phyloP scores from a whole-genome alignment of 2,329 filamentous ascomycete species.

The Pseudogymnoascus sp. region DNA sequence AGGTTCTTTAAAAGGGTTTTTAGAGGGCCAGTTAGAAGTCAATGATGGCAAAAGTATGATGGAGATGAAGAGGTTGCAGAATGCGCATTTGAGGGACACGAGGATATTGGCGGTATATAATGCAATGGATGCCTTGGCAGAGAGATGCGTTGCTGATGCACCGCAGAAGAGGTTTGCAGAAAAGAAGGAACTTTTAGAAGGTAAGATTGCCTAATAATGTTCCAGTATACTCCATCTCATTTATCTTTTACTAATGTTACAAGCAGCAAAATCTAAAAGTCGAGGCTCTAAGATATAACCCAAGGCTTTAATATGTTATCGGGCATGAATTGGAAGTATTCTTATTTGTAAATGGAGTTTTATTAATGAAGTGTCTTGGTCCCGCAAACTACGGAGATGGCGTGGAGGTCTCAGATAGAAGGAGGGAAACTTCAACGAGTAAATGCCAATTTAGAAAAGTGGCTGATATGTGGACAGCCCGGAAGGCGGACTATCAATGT shows the following conservation, averaged over 20 bases:
- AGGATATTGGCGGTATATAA: conserved; percentile 42
- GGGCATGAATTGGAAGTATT: too few relatives aligned
- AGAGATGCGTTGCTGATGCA: conserved; percentile 42
- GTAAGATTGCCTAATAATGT: conserved; percentile 14
- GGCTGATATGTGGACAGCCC: too few relatives aligned
- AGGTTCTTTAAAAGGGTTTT: conserved; percentile 33
- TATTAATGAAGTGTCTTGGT: too few relatives aligned
- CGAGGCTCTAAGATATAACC: conserved; percentile 21
- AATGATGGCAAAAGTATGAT: conserved; percentile 49
- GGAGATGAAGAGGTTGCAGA: conserved; percentile 45
- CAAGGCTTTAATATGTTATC: background rate
- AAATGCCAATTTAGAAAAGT: too few relatives aligned
- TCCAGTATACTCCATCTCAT: background rate
- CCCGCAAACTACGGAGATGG: too few relatives aligned
- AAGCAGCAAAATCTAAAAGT: conserved; percentile 20
- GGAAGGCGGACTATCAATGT: too few relatives aligned
- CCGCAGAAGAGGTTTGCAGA: conserved; percentile 38
- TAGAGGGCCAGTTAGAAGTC: conserved; percentile 36
- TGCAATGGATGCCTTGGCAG: conserved; percentile 40
- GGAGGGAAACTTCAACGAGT: too few relatives aligned
- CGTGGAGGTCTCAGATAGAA: too few relatives aligned
- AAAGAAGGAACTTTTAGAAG: conserved; percentile 32
- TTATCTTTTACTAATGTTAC: conserved; percentile 2
- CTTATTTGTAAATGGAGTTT: too few relatives aligned
- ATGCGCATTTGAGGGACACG: conserved; percentile 37